Conservation (phyloP, 2,329 filamentous ascomycete genomes). For the Madurella fahalii region DNA sequence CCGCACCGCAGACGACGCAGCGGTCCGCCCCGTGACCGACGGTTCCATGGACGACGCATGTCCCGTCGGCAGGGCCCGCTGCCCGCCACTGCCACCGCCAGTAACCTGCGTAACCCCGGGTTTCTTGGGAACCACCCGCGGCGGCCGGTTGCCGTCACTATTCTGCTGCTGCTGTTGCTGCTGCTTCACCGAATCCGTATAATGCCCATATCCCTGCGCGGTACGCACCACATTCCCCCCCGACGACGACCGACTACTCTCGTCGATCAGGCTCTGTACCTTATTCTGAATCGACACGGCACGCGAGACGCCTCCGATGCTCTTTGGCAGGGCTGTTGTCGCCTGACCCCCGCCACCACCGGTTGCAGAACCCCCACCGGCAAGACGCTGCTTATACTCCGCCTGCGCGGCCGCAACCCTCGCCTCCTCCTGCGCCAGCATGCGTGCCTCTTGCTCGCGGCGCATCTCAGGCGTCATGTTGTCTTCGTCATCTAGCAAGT, state of each 20-base stretch:
- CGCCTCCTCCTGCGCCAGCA: constrained; percentile 81
- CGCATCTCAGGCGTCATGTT: constrained; percentile 82
- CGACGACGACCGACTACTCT: constrained; percentile 61
- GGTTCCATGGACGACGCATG: background rate
- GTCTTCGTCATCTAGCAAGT: constrained; percentile 40
- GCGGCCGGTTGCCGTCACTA: constrained; percentile 30
- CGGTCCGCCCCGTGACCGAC: constrained; percentile 1
- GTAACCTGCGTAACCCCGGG: constrained; percentile 32
- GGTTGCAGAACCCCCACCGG: background rate
- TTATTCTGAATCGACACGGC: constrained; percentile 88
- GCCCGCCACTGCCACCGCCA: constrained; percentile 5
- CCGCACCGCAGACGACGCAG: constrained; percentile 27
- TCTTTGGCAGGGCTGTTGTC: constrained; percentile 46
- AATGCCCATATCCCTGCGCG: constrained; percentile 86
- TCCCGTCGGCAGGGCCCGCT: constrained; percentile 8
- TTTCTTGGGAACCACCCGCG: constrained; percentile 45
- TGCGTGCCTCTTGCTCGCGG: constrained; percentile 79
- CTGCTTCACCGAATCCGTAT: constrained; percentile 55
- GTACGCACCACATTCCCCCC: constrained; percentile 55
- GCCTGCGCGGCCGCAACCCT: constrained; percentile 84
- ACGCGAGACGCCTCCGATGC: constrained; percentile 55
- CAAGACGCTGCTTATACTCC: constrained; percentile 68
- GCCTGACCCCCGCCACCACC: constrained; percentile 50
- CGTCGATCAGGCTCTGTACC: constrained; percentile 78
- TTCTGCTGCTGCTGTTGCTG: constrained; percentile 14